Evolutionary conservation across 1,284 basidiomycete genomes (phyloP), one percentile per base, ranked within the genome.

Genomic region (Hemileia vastatrix): DNA sequence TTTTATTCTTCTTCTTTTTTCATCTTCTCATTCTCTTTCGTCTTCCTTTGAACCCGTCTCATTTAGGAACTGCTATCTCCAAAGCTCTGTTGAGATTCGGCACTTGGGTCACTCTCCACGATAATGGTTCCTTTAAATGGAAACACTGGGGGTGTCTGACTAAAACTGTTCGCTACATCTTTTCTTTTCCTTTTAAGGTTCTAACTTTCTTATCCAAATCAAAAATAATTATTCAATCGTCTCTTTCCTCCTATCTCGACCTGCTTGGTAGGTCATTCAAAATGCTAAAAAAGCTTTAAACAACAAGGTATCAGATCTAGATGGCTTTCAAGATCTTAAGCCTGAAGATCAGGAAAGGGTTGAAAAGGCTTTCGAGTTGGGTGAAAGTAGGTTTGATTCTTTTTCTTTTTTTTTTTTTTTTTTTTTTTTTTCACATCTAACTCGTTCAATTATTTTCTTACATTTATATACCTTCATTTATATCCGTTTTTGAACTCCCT

Each of bases 141-240:
- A 53, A 52, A 32, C 58, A 61, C 48, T 61, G 58, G 58, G 50
- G 52, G 8, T 61, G 58, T n/a, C 33, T 53, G 13, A 61, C 58
- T 33, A 18, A 33, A 45, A 44, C 58, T 1, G 58, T 61, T 6
- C n/a, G 52, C 48, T 27, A 3, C 18, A 21, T n/a, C 6, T 23
- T n/a, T 4, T 24, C 9, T 9, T 1, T 15, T 31, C 8, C 15
- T 4, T 4, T 6, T 53, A 6, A 18, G 4, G 31, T 19, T 11
- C 2, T 53, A 3, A 3, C 5, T 9, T 5, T n/a, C n/a, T n/a
- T n/a, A n/a, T n/a, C n/a, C n/a, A n/a, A n/a, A 32, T 23, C 13
- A 18, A 23, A n/a, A 2, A 50, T 21, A 27, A 43, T 55, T 44
- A 40, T n/a, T 43, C 40, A 6, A 18, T 6, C 23, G 15, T 24